Evolutionary conservation across 768 basidiomycete species (phyloP), one percentile per base, ranked within the genome.

Genomic region (Auriscalpium vulgare): DNA sequence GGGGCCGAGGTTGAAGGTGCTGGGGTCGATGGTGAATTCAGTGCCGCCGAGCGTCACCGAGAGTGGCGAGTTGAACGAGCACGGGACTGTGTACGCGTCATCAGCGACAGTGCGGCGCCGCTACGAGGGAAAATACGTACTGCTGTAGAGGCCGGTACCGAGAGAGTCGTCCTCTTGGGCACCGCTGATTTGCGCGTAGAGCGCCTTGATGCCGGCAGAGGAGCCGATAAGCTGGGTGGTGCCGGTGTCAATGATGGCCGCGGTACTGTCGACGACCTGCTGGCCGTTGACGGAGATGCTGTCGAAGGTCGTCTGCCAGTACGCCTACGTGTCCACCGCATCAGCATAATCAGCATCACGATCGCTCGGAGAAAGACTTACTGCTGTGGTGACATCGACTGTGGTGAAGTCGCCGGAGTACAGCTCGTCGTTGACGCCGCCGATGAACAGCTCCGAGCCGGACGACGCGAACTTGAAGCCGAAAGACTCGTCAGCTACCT

Each of bases 391-490:
- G 11, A 59, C 6, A 3, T 48, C 4, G 16, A 56, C 19, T 19
- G 29, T 56, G 36, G 57, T 51, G 46, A 59, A 56, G 50, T 51
- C 37, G 34, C 36, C 37, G 0, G 29, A 17, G n/a, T 48, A n/a
- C 10, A 34, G 55, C 2, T 10, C 36, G 5, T 29, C 8, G 19
- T 59, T 52, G 16, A 43, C 37, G 3, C 57, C 57, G 38, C 57
- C 57, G 14, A 59, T 16, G 29, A 13, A 56, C n/a, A 59, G 57
- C 29, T 59, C 54, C 0, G 54, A 19, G 34, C 71, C 72, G 11
- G 67, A 63, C 11, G 67, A 17, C 8, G 74, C 62, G 45, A 83
- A 69, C 56, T 78, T 76, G 62, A 84, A 74, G 35, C 75, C 72
- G 57, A 83, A 82, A 54, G 35, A 9, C 13, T 46, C 46, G 2